Conservation (phyloP, 257 asterid species). For the Petunia secreta region DNA sequence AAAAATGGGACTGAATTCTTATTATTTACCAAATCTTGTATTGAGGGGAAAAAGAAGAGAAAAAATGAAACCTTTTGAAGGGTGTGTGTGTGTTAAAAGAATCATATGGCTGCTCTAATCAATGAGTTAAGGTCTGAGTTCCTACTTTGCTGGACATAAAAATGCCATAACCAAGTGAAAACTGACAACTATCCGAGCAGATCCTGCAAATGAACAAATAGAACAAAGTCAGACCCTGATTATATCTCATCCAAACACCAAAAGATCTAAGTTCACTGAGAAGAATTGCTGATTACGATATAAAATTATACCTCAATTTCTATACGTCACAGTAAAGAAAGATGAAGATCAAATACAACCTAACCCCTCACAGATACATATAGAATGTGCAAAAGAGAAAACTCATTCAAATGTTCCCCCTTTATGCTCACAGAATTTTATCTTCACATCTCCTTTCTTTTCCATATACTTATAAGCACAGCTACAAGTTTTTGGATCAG, state of each 20-base stretch:
- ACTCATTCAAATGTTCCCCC: background rate
- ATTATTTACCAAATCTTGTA: slow-evolving; percentile 15
- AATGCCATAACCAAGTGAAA: slow-evolving; percentile 20
- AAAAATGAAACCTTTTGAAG: slow-evolving; percentile 13
- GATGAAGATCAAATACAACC: background rate
- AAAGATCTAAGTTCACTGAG: background rate
- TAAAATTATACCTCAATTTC: background rate
- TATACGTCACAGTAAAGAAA: background rate
- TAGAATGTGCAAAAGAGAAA: background rate
- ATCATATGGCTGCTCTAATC: background rate
- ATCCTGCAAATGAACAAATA: slow-evolving; percentile 24
- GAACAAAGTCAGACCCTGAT: slow-evolving; percentile 20
- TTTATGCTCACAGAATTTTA: background rate
- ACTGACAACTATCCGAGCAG: background rate
- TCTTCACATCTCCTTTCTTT: slow-evolving; percentile 1
- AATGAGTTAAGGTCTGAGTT: background rate
- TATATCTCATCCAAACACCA: slow-evolving; percentile 1
- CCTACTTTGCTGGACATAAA: slow-evolving; percentile 13
- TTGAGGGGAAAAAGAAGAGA: background rate
- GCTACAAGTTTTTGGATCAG: slow-evolving; percentile 6
- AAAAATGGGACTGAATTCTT: slow-evolving; percentile 9
- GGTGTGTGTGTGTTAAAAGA: background rate
- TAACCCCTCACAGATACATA: background rate
- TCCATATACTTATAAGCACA: background rate
- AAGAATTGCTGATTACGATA: background rate